These are phyloP conservation scores for Plasmodium relictum DNA, from an alignment of 169 alveolate genomes.

Conservation along the genomic window DNA sequence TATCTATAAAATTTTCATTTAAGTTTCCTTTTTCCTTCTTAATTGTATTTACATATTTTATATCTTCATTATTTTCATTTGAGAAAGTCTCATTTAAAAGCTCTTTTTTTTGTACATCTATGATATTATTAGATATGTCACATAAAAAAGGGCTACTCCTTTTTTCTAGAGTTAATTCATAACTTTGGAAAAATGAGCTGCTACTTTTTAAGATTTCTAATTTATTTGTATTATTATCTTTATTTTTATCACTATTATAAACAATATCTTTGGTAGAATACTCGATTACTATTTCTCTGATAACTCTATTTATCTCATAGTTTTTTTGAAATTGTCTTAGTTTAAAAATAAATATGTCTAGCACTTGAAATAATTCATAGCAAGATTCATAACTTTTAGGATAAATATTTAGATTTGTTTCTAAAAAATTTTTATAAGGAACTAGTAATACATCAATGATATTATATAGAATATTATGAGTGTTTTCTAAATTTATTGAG, in stretches of 20 bases:
- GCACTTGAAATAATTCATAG: conserved; percentile 58
- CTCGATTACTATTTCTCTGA: conserved; percentile 18
- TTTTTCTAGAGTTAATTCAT: conserved; percentile 1
- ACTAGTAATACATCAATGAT: conserved; percentile 46
- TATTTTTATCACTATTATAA: neutral
- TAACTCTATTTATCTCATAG: conserved; percentile 14
- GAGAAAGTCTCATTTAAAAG: neutral
- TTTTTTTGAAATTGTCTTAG: conserved; percentile 54
- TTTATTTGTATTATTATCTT: neutral
- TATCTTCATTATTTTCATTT: conserved; percentile 12
- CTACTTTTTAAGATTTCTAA: neutral
- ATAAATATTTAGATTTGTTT: conserved; percentile 39
- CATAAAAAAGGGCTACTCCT: conserved; percentile 13
- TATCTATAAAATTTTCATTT: too few relatives aligned
- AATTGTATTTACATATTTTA: neutral
- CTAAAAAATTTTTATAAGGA: conserved; percentile 35
- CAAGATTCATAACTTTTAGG: conserved; percentile 63
- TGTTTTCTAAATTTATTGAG: conserved; percentile 51
- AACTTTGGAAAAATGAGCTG: conserved; percentile 17
- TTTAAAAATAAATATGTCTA: conserved; percentile 41
- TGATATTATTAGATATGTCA: neutral
- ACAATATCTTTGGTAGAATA: conserved; percentile 17
- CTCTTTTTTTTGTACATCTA: conserved; percentile 1
- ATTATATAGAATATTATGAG: conserved; percentile 46
- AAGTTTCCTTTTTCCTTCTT: neutral